Conservation (phyloP, 495 filamentous ascomycete genomes). For the Penicillium bialowiezense region DNA sequence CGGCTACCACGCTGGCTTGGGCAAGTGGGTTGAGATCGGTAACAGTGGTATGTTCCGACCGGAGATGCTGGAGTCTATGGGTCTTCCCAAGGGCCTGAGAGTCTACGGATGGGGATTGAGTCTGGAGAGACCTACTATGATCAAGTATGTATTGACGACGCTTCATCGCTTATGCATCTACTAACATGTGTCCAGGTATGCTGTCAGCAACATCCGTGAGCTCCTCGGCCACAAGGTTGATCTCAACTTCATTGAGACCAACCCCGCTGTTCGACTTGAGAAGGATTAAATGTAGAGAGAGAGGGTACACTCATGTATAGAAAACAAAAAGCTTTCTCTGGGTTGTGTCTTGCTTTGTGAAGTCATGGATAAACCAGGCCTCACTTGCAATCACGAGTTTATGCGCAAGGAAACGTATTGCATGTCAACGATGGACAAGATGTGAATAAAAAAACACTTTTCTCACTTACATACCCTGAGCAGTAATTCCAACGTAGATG, state of each 20-base stretch:
- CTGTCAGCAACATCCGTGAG: constrained; percentile 79
- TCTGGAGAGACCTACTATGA: constrained; percentile 96
- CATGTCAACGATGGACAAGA: constrained; percentile 27
- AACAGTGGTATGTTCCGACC: constrained; percentile 98
- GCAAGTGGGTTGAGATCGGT: constrained; percentile 93
- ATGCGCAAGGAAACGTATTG: constrained; percentile 25
- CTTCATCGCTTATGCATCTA: neutral
- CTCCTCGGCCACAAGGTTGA: constrained; percentile 83
- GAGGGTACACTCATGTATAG: constrained; percentile 12
- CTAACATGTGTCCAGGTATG: constrained; percentile 51
- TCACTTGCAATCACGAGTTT: constrained; percentile 23
- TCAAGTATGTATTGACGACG: constrained; percentile 58
- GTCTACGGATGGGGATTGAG: constrained; percentile 91
- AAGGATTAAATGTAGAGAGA: constrained; percentile 56
- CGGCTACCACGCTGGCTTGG: constrained; percentile 83
- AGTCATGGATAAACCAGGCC: neutral
- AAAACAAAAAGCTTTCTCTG: constrained; percentile 20
- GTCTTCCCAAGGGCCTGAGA: constrained; percentile 78
- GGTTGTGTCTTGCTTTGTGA: constrained; percentile 21
- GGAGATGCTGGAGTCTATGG: constrained; percentile 92
- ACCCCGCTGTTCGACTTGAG: constrained; percentile 79
- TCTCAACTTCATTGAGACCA: constrained; percentile 74
- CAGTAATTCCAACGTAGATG: neutral
- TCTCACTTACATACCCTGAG: neutral
- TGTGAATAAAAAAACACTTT: constrained; percentile 26